Percentiles rank a stretch among this genome's conserved stretches.
Evolutionary conservation across 768 basidiomycete genomes (phyloP).

Genomic region (Lepiota venenata): DNA sequence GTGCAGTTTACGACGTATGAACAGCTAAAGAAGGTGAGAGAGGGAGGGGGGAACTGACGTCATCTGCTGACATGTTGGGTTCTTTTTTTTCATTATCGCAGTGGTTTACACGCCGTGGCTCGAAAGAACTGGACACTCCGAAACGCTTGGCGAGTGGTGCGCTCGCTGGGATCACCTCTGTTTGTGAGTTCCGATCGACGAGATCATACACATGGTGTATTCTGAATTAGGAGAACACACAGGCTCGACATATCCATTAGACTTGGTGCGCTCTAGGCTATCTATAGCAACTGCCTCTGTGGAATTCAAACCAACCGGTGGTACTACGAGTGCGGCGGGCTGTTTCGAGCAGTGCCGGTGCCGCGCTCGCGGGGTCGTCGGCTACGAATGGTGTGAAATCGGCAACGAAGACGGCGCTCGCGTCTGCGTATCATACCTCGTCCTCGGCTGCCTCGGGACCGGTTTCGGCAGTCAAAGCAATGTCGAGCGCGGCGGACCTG

Average conservation of each 20-base stretch:
- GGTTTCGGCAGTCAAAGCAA: constrained; percentile 22
- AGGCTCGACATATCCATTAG: constrained; percentile 90
- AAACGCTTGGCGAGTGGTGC: constrained; percentile 85
- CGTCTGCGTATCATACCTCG: constrained; percentile 58
- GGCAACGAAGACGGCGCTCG: constrained; percentile 30
- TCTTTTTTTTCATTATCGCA: constrained; percentile 30
- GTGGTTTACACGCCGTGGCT: constrained; percentile 70
- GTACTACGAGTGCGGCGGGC: too few relatives aligned
- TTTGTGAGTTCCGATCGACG: constrained; percentile 58
- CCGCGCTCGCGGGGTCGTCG: too few relatives aligned
- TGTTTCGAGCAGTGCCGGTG: too few relatives aligned
- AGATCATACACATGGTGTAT: neutral
- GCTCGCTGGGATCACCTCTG: constrained; percentile 90
- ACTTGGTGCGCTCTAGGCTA: constrained; percentile 88
- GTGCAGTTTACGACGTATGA: constrained; percentile 90
- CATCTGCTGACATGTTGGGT: constrained; percentile 13
- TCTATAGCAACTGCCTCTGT: constrained; percentile 89
- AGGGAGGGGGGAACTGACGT: constrained; percentile 24
- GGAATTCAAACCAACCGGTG: constrained; percentile 21
- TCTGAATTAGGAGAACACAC: constrained; percentile 3
- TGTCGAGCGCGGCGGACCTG: constrained; percentile 50
- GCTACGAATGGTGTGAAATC: constrained; percentile 22
- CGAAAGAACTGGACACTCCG: constrained; percentile 81
- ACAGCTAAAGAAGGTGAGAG: constrained; percentile 76
- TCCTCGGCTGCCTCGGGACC: constrained; percentile 25